phyloP scores from a whole-genome alignment of 2,329 filamentous ascomycete genomes.

The Pezicula rhizophila region DNA sequence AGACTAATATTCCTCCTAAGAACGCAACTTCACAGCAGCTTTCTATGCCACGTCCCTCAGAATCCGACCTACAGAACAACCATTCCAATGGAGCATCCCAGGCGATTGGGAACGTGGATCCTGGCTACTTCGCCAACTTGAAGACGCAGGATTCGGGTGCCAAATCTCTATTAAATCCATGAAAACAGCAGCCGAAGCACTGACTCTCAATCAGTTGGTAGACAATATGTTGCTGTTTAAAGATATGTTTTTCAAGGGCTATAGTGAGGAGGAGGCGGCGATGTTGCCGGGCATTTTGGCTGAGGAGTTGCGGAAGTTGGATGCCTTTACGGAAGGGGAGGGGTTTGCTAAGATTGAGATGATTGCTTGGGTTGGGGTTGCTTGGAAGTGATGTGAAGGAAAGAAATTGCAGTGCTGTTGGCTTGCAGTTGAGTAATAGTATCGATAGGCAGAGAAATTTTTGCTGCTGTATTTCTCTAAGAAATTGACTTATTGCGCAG shows the following conservation, averaged over 20 bases:
- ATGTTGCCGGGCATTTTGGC: conserved; percentile 3
- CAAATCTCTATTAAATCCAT: conserved; percentile 7
- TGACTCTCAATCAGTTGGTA: conserved; percentile 9
- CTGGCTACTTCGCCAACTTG: conserved; percentile 7
- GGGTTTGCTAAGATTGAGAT: conserved; percentile 6
- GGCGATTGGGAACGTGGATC: conserved; percentile 3
- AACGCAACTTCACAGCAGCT: conserved; percentile 9
- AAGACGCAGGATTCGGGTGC: conserved; percentile 11
- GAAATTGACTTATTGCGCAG: too few relatives aligned
- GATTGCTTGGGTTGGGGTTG: conserved; percentile 9
- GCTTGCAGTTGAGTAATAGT: too few relatives aligned
- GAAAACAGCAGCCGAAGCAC: conserved; percentile 3
- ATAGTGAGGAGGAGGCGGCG: conserved; percentile 11
- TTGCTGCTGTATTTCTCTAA: too few relatives aligned
- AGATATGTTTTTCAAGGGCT: conserved; percentile 13
- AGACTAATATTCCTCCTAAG: conserved; percentile 4
- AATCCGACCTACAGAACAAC: conserved; percentile 9
- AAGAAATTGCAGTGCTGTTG: too few relatives aligned
- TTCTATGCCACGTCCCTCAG: background rate
- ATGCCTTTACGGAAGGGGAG: conserved; percentile 5
- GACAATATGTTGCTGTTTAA: conserved; percentile 13
- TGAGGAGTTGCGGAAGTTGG: conserved; percentile 9
- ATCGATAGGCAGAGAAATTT: too few relatives aligned
- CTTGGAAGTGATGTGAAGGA: conserved; percentile 4
- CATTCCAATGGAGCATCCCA: conserved; percentile 3